Base-by-base conservation (phyloP, 768 basidiomycete genomes). In the Boletellus ananas region DNA sequence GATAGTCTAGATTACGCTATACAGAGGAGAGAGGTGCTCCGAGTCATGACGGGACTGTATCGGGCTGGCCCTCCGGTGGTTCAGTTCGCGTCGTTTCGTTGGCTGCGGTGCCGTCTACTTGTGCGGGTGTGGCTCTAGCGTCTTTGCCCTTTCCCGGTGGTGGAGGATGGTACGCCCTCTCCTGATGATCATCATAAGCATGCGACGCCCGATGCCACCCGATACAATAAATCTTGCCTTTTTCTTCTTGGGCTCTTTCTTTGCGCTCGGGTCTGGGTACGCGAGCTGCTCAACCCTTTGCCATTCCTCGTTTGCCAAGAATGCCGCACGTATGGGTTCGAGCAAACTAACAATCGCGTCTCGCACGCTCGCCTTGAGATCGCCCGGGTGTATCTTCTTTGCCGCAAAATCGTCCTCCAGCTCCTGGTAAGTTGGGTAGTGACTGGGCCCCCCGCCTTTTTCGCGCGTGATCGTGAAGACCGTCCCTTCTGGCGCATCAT, bases 301-400 rank as follows among this genome's bases (percentile, higher is more conserved):
- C 84, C 91, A 97, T 64, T 91, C 91, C 59, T 85, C 78, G 60
- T 81, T 83, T 55, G 72, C 79, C 58, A 85, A 78, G 61, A 91
- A 97, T 44, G 81, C 78, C 55, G 82, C 79, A 55, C 87, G 79
- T 43, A 99, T 84, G 0, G 95, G 94, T 17, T 80, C 82, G 49
- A 98, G 70, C 37, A 99, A 71, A 21, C 74, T 74, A 61, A 80
- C 77, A 64, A 98, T 84, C 12, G 82, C 85, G 31, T 83, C 80
- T 37, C 79, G 78, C 14, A 95, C 90, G 0, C 82, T 78, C 4
- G 68, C 69, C 75, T 99, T 99, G 63, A 98, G 71, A 68, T 96
- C 96, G 29, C 82, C 85, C 7, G 96, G 96, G 67, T 96, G 93
- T 4, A 99, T 60, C 55, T 80, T 79, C 70, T 83, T 86, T 50